Base-by-base conservation (phyloP, 345 rosid genomes). In the Trapa incisa region DNA sequence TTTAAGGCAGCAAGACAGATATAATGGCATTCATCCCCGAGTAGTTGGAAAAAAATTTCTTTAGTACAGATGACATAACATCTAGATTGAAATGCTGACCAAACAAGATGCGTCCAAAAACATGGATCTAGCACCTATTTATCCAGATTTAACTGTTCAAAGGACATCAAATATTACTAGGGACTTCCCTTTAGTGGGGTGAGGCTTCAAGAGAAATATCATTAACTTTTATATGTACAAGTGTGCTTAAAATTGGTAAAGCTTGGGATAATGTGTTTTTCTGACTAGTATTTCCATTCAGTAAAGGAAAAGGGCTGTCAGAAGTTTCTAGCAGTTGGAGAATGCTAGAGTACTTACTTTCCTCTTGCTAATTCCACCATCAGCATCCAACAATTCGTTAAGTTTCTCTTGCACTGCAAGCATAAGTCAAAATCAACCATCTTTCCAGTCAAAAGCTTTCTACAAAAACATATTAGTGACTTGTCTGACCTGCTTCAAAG, bases 381-480 rank as follows among this genome's bases (percentile, higher is more conserved):
- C 93, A 68, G 68, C 80, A 83, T 91, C 99, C 83, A 94, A 87
- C 82, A 94, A 75, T 74, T 94, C 99, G 71, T 91, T 94, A 54
- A 94, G 85, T 81, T 91, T 94, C 83, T 83, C 99, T 73, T 91
- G 89, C 77, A 94, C 99, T 94, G 93, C 79, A 78, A 73, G 47
- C 62, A 73, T n/a, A 16, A 14, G 15, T 43, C 52, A 42, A 53
- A 33, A n/a, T 29, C 50, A 16, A 42, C 10, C 15, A 65, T 6
- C 35, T 41, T 32, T 15, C 2, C 37, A 41, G 6, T 2, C 7
- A 22, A 22, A 22, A 22, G 29, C 29, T 12, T 42, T 32, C 22
- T 8, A 35, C 13, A 11, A 16, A n/a, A 41, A 65, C 11, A 47
- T 35, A 47, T 63, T 65, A 47, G 58, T 58, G 53, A 56, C 65